Evolutionary conservation across 345 rosid genomes (phyloP), one percentile per base, ranked within the genome.

Genomic region (Heritiera littoralis): DNA sequence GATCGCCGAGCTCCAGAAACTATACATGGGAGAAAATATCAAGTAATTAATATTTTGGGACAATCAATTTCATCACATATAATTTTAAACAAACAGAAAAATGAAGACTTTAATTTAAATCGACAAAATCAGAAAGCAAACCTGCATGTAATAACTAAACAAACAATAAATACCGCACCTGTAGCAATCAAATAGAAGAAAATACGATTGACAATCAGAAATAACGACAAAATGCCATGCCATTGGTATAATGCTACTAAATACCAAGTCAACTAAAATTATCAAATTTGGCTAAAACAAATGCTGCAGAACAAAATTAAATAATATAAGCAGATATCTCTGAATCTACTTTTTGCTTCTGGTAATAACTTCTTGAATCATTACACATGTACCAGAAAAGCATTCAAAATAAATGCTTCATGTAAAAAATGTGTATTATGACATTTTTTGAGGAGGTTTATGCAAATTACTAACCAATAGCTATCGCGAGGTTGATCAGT

Each of bases 141-240:
- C 99, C 98, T 92, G 95, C 95, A 93, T 40, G 98, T 96, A 84
- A 92, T 92, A 76, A 90, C 86, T 74, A 92, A 86, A 86, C 97
- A 96, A 81, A 96, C 98, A 32, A 90, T n/a, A 80, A 94, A 94
- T 41, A 96, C 99, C 0, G 98, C 97, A 81, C 91, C 98, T 96
- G 92, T 43, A 77, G 58, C 74, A 75, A 60, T 40, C 35, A 59
- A 74, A 55, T 11, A 74, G n/a, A 56, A 74, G 38, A 74, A 43
- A 61, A 76, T 43, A 64, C 13, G 5, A 13, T 32, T 30, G 40
- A 59, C 28, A 9, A 48, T 65, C 35, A 63, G 71, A 66, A 28
- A 77, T 66, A 49, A 77, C 71, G 20, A 38, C 60, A 49, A 65
- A 18, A 49, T n/a, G 14, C 66, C 60, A 75, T 61, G 41, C 59